phyloP scores from a whole-genome alignment of 495 filamentous ascomycete species.

The Beverwykella pulmonaria region DNA sequence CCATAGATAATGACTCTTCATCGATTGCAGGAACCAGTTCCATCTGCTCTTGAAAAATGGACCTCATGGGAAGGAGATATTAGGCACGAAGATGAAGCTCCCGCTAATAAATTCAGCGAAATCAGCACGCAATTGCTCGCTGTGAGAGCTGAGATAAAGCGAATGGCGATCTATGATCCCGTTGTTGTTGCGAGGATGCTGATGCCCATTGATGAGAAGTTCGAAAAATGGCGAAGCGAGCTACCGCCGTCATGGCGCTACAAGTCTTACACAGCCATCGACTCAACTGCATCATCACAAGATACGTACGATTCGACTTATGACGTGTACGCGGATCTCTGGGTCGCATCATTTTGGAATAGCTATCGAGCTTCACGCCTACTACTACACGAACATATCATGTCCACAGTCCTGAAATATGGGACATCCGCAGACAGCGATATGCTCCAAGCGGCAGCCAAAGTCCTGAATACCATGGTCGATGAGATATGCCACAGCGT shows the following conservation, averaged over 20 bases:
- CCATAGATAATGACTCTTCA: neutral
- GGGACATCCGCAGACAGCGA: neutral
- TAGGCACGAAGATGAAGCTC: neutral
- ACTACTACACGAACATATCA: neutral
- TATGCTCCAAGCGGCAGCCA: neutral
- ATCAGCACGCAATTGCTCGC: neutral
- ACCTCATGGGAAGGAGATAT: neutral
- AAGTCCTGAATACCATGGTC: neutral
- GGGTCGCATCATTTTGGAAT: neutral
- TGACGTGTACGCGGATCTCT: neutral
- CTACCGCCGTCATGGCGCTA: neutral
- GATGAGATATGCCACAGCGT: neutral
- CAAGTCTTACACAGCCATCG: neutral
- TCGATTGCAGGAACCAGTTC: slow-evolving; percentile 1
- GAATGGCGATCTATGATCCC: neutral
- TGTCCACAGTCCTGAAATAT: neutral
- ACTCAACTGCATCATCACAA: neutral
- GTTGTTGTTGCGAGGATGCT: neutral
- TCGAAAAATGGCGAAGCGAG: neutral
- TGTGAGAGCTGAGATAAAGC: neutral
- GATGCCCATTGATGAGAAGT: neutral
- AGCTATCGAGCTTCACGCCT: neutral
- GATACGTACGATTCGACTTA: neutral
- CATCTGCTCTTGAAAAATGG: neutral
- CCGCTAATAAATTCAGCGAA: neutral